These are phyloP conservation scores for Suhomyces taliae DNA, from an alignment of 1,139 yeast genomes.

Conservation along the genomic window DNA sequence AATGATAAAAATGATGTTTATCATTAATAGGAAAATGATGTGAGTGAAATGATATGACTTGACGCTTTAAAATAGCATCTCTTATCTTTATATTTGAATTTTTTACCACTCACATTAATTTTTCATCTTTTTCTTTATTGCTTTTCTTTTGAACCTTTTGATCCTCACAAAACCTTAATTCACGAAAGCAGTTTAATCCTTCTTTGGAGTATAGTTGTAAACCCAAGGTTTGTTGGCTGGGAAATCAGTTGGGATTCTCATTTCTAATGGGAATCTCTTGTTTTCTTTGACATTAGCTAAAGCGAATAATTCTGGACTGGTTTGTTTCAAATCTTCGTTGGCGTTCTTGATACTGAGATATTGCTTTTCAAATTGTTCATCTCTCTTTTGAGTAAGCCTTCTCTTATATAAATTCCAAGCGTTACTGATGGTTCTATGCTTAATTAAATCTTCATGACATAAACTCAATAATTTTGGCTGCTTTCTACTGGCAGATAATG, in stretches of 20 bases:
- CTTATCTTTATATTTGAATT: too few species aligned
- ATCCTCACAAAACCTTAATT: not conserved
- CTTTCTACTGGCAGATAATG: slow-evolving; percentile 81
- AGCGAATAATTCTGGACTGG: slow-evolving; percentile 49
- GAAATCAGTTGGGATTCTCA: slow-evolving; percentile 85
- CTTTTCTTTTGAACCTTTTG: not conserved
- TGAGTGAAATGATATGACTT: too few species aligned
- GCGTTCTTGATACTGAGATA: slow-evolving; percentile 69
- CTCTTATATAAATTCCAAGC: slow-evolving; percentile 77
- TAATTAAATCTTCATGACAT: slow-evolving; percentile 77
- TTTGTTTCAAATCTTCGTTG: slow-evolving; percentile 62
- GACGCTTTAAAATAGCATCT: too few species aligned
- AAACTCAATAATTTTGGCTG: slow-evolving; percentile 80
- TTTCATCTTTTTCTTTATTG: not conserved
- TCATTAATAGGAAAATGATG: too few species aligned
- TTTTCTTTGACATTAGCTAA: slow-evolving; percentile 50
- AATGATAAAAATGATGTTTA: too few species aligned
- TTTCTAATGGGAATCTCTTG: slow-evolving; percentile 69
- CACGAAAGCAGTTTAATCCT: not conserved
- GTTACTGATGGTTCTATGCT: slow-evolving; percentile 78
- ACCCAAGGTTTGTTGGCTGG: slow-evolving; percentile 91
- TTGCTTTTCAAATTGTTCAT: slow-evolving; percentile 56
- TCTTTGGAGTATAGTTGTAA: slow-evolving; percentile 46
- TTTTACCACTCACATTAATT: too few species aligned
- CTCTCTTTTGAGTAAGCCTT: slow-evolving; percentile 44